phyloP scores from a whole-genome alignment of 73 alveolate species.

The Halteria grandinella region DNA sequence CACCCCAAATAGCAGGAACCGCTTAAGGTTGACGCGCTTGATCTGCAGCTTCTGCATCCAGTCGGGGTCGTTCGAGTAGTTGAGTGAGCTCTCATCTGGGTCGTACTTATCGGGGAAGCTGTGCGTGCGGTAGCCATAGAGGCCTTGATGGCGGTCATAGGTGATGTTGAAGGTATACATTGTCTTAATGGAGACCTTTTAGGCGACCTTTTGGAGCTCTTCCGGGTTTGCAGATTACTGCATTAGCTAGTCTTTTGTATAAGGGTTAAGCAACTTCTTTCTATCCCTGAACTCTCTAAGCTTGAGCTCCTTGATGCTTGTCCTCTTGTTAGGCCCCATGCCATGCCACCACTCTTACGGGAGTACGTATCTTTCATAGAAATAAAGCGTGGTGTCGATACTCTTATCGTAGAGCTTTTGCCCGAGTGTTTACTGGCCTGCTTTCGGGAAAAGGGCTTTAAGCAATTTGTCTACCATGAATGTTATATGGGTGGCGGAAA shows the following conservation, averaged over 20 bases:
- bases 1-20: not conserved
- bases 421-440: no score
- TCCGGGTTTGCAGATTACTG: conserved; percentile 1
- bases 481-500: no score
- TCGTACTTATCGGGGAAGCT: conserved; percentile 23
- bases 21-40: not conserved
- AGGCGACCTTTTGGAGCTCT: conserved; percentile 4
- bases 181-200: conserved; percentile 4
- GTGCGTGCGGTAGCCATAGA: conserved; percentile 2
- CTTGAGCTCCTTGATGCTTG: conserved; percentile 14
- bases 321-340: not conserved
- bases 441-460: no score
- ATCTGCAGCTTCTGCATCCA: conserved; percentile 1
- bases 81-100: not conserved
- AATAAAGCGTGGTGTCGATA: conserved; percentile 3
- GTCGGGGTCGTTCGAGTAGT: conserved; percentile 55
- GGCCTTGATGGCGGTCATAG: conserved; percentile 46
- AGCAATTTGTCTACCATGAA: no score
- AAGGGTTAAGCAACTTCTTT: conserved; percentile 53
- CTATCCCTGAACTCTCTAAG: conserved; percentile 46
- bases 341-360: no score
- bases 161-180: conserved; percentile 50
- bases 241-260: conserved; percentile 30
- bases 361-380: conserved; percentile 50
- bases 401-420: no score